phyloP scores from a whole-genome alignment of 2,329 filamentous ascomycete species.

The Monilinia fructicola region DNA sequence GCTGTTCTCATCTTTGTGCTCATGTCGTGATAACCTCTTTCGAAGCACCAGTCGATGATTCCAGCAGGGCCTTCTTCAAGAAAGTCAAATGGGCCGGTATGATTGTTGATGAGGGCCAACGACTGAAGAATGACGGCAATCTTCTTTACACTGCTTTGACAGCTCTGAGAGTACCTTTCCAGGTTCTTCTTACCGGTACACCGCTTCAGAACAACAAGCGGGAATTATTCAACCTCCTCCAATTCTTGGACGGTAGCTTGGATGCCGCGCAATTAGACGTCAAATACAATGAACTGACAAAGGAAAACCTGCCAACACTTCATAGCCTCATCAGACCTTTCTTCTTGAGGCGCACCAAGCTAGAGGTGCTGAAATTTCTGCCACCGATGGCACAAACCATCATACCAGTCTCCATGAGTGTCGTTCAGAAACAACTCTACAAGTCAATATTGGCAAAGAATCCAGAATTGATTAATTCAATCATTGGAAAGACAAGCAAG shows the following conservation, averaged over 20 bases:
- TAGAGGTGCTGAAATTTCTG: slow-evolving; percentile 84
- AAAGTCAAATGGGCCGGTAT: slow-evolving; percentile 80
- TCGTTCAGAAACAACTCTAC: slow-evolving; percentile 90
- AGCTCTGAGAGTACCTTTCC: slow-evolving; percentile 75
- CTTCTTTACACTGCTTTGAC: slow-evolving; percentile 74
- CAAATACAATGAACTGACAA: slow-evolving; percentile 74
- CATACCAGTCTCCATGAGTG: slow-evolving; percentile 90
- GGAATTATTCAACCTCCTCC: slow-evolving; percentile 93
- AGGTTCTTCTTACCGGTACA: slow-evolving; percentile 82
- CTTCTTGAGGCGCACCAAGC: slow-evolving; percentile 77
- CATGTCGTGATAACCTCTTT: slow-evolving; percentile 96
- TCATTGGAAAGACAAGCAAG: slow-evolving; percentile 67
- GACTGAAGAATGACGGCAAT: slow-evolving; percentile 89
- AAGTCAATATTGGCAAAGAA: slow-evolving; percentile 92
- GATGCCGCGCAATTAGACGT: slow-evolving; percentile 73
- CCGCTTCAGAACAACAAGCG: slow-evolving; percentile 94
- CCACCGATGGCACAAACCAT: slow-evolving; percentile 95
- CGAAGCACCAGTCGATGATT: slow-evolving; percentile 77
- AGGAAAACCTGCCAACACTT: slow-evolving; percentile 76
- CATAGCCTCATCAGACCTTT: slow-evolving; percentile 79
- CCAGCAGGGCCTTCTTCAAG: slow-evolving; percentile 64
- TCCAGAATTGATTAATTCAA: slow-evolving; percentile 80
- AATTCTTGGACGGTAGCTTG: slow-evolving; percentile 76
- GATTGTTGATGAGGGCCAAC: slow-evolving; percentile 92
- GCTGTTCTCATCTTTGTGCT: slow-evolving; percentile 68